These are phyloP conservation scores for Aspergillus texensis DNA, from an alignment of 2,329 filamentous ascomycete genomes.

Conservation along the genomic window DNA sequence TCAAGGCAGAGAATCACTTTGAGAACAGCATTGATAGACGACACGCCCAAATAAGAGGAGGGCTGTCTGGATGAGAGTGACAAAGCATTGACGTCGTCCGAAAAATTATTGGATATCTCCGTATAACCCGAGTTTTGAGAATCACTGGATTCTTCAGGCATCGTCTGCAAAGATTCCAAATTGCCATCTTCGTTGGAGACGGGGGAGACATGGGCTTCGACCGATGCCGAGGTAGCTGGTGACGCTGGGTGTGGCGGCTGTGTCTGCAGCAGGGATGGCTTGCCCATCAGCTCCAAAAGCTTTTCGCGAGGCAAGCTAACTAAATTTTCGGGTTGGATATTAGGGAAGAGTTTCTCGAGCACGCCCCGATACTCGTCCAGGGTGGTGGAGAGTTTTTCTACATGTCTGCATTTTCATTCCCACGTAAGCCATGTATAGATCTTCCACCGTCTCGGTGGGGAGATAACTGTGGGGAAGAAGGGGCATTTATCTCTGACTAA, in stretches of 20 bases:
- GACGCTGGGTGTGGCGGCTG: constrained; percentile 42
- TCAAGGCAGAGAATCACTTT: constrained; percentile 67
- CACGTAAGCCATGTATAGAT: constrained; percentile 19
- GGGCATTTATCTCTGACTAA: not conserved
- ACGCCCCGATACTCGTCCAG: constrained; percentile 68
- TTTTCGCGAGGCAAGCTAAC: constrained; percentile 60
- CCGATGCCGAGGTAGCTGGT: constrained; percentile 53
- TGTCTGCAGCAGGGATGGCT: constrained; percentile 20
- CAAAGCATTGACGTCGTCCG: constrained; percentile 72
- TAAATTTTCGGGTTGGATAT: constrained; percentile 57
- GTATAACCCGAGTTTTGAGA: constrained; percentile 51
- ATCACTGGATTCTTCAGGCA: constrained; percentile 64
- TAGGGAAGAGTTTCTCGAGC: constrained; percentile 64
- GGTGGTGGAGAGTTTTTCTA: constrained; percentile 64
- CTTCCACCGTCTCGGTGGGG: not conserved
- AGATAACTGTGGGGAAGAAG: not conserved
- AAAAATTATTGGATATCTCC: constrained; percentile 63
- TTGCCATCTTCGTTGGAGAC: constrained; percentile 54
- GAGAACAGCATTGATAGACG: constrained; percentile 73
- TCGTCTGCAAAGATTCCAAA: constrained; percentile 67
- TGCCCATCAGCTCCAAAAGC: constrained; percentile 58
- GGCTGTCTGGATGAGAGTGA: constrained; percentile 64
- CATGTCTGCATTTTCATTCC: constrained; percentile 30
- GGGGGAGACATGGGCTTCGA: constrained; percentile 43
- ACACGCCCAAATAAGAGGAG: constrained; percentile 70